These are phyloP conservation scores for Parathielavia appendiculata DNA, from an alignment of 495 filamentous ascomycete genomes.

Conservation along the genomic window DNA sequence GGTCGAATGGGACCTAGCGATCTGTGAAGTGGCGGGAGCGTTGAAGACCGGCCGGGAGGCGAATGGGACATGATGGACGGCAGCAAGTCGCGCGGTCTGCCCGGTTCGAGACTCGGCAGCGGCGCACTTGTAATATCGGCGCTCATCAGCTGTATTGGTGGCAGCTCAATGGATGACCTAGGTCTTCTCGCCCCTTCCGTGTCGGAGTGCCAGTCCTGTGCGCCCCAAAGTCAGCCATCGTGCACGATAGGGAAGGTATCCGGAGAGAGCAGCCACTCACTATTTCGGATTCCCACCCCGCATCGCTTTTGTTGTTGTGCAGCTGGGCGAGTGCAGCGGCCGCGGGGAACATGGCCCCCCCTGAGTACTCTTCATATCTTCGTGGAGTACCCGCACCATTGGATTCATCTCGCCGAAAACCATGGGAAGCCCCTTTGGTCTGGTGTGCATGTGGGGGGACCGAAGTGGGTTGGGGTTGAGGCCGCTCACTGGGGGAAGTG, in stretches of 20 bases:
- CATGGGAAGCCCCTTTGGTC: conserved; percentile 38
- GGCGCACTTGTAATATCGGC: conserved; percentile 65
- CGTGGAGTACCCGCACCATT: conserved; percentile 68
- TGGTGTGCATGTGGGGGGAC: conserved; percentile 26
- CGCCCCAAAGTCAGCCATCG: background rate
- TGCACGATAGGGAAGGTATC: background rate
- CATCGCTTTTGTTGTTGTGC: conserved; percentile 69
- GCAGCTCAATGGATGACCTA: conserved; percentile 65
- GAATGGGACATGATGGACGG: conserved; percentile 77
- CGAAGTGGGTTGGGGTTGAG: conserved; percentile 35
- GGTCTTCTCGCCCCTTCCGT: conserved; percentile 54
- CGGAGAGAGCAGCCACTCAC: conserved; percentile 48
- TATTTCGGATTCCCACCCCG: conserved; percentile 79
- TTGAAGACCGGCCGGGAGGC: conserved; percentile 80
- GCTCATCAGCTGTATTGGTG: conserved; percentile 57
- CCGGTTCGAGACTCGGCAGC: conserved; percentile 56
- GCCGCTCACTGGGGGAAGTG: conserved; percentile 76
- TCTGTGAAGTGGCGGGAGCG: conserved; percentile 73
- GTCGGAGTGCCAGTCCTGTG: conserved; percentile 67
- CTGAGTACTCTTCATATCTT: conserved; percentile 66
- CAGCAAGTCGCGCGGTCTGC: conserved; percentile 63
- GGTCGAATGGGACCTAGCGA: conserved; percentile 56
- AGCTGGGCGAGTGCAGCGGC: conserved; percentile 84
- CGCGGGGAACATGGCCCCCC: conserved; percentile 58
- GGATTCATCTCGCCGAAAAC: conserved; percentile 58